phyloP scores from a whole-genome alignment of 331 rosid species.

The Malus hybrid region DNA sequence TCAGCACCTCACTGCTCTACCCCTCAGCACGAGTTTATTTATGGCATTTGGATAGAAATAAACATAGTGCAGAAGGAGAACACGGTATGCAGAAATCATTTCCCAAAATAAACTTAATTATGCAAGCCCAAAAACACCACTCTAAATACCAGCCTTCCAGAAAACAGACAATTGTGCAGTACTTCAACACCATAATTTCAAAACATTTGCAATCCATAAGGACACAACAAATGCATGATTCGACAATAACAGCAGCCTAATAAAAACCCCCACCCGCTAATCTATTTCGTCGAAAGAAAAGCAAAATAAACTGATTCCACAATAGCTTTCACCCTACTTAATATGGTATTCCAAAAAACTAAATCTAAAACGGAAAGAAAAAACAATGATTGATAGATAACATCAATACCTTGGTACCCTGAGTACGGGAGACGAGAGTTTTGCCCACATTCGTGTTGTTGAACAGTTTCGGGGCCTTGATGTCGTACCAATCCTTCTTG shows the following conservation, averaged over 20 bases:
- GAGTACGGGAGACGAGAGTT: slow-evolving; percentile 84
- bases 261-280: too few relatives aligned
- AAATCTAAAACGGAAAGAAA: too few relatives aligned
- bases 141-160: background rate
- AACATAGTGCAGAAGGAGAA: background rate
- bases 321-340: too few relatives aligned
- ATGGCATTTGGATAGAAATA: background rate
- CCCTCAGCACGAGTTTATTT: background rate
- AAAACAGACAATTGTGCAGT: background rate
- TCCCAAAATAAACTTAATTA: background rate
- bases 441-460: slow-evolving; percentile 63
- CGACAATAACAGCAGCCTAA: background rate
- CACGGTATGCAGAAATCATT: background rate
- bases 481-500: slow-evolving; percentile 96
- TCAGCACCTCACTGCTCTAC: background rate
- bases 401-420: slow-evolving; percentile 81
- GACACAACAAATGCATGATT: too few relatives aligned
- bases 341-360: too few relatives aligned
- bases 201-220: background rate
- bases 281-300: too few relatives aligned
- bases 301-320: too few relatives aligned
- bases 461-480: slow-evolving; percentile 76
- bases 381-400: background rate
- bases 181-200: background rate
- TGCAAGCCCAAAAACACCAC: too few relatives aligned